A percentile compares a stretch with the other conserved stretches of the same genome.
Evolutionary conservation across 192 early-diverging fungal species (phyloP).

Genomic region (Coemansia sp.): DNA sequence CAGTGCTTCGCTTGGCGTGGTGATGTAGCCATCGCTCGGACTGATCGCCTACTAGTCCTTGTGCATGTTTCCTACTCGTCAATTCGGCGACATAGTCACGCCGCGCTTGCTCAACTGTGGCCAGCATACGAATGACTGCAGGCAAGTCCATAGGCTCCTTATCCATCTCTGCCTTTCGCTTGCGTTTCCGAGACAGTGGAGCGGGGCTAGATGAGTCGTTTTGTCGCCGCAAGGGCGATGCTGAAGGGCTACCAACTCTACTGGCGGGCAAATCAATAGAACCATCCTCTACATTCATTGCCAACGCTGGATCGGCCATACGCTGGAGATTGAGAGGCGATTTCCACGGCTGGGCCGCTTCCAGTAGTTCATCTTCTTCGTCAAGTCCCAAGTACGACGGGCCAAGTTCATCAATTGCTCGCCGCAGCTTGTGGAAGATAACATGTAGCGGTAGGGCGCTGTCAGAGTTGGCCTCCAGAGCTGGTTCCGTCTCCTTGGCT

Average conservation of each 20-base stretch:
- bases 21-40: slow-evolving; percentile 49
- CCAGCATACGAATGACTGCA: slow-evolving; percentile 22
- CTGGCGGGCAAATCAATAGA: background rate
- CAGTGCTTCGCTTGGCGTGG: slow-evolving; percentile 45
- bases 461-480: background rate
- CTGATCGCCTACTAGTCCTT: slow-evolving; percentile 31
- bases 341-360: slow-evolving; percentile 29
- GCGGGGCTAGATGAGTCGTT: background rate
- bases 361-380: slow-evolving; percentile 14
- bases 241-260: background rate
- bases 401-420: slow-evolving; percentile 1
- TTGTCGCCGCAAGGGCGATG: background rate
- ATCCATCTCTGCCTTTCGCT: background rate
- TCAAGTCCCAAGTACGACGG: slow-evolving; percentile 30
- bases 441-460: slow-evolving; percentile 17
- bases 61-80: slow-evolving; percentile 20
- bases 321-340: slow-evolving; percentile 31
- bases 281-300: background rate
- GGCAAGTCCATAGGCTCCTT: slow-evolving; percentile 18
- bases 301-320: slow-evolving; percentile 1
- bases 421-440: slow-evolving; percentile 23
- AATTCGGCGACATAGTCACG: slow-evolving; percentile 18
- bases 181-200: background rate
- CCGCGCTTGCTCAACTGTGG: slow-evolving; percentile 35
- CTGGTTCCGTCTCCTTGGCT: background rate